Conservation (phyloP, 768 basidiomycete species). For the Calocybe indica region DNA sequence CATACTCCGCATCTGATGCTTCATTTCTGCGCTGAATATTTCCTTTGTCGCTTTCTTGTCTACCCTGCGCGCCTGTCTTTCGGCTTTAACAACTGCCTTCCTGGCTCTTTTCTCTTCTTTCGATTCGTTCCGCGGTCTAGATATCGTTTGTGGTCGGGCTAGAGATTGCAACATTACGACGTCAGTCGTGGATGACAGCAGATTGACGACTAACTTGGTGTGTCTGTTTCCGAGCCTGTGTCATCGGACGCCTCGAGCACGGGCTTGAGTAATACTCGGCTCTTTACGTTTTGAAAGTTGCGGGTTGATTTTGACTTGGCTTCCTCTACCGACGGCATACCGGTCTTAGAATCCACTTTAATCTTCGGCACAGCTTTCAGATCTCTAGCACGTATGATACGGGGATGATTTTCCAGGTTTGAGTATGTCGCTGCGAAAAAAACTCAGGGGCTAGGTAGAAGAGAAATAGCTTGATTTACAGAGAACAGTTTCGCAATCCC, state of each 20-base stretch:
- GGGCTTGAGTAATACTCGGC: slow-evolving; percentile 6
- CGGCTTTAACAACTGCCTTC: slow-evolving; percentile 64
- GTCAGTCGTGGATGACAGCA: too few species aligned
- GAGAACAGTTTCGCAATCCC: slow-evolving; percentile 97
- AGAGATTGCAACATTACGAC: slow-evolving; percentile 1
- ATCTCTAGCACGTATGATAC: slow-evolving; percentile 69
- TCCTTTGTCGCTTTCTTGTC: slow-evolving; percentile 68
- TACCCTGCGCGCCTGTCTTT: slow-evolving; percentile 54
- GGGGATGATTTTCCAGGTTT: slow-evolving; percentile 97
- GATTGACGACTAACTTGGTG: slow-evolving; percentile 12
- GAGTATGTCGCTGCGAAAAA: slow-evolving; percentile 80
- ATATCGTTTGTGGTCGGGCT: slow-evolving; percentile 39
- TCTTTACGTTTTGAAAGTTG: background rate
- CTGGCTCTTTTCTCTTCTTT: slow-evolving; percentile 68
- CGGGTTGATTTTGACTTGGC: slow-evolving; percentile 10
- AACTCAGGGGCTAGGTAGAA: slow-evolving; percentile 5
- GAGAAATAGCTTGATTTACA: slow-evolving; percentile 45
- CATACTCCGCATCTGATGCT: slow-evolving; percentile 49
- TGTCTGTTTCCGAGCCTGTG: slow-evolving; percentile 21
- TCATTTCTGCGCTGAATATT: slow-evolving; percentile 56
- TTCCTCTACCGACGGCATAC: slow-evolving; percentile 54
- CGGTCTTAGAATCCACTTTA: slow-evolving; percentile 67
- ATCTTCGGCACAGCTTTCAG: slow-evolving; percentile 56
- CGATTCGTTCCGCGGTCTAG: slow-evolving; percentile 71
- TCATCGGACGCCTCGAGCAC: slow-evolving; percentile 15